These are phyloP conservation scores for Trametes hirsuta DNA, from an alignment of 1,284 basidiomycete genomes.

Conservation along the genomic window DNA sequence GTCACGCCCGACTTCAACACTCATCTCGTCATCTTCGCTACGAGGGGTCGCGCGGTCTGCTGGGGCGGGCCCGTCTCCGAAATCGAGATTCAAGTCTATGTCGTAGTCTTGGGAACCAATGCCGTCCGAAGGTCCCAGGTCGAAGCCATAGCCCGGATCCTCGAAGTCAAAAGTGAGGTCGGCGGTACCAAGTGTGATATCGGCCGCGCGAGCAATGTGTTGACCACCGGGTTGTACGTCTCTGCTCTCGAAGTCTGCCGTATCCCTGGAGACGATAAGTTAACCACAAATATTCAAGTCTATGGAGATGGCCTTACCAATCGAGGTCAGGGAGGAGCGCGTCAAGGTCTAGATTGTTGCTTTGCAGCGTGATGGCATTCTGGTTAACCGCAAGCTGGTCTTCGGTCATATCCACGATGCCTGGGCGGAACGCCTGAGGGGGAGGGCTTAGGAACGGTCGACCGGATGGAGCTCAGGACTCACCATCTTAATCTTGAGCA, in stretches of 20 bases:
- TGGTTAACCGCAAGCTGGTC: constrained; percentile 88
- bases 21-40: constrained; percentile 51
- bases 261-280: constrained; percentile 52
- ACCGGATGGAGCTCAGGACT: constrained; percentile 23
- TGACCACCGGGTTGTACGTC: constrained; percentile 70
- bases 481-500: constrained; percentile 95
- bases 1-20: constrained; percentile 78
- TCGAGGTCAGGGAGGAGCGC: constrained; percentile 82
- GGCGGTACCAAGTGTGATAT: constrained; percentile 79
- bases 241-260: constrained; percentile 69
- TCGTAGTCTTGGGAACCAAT: constrained; percentile 87
- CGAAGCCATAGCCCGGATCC: constrained; percentile 62
- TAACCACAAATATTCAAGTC: background rate
- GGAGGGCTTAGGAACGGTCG: background rate
- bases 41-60: constrained; percentile 31
- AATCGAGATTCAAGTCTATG: constrained; percentile 73
- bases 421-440: constrained; percentile 85
- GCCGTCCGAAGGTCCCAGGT: constrained; percentile 76
- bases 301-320: constrained; percentile 50
- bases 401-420: constrained; percentile 92
- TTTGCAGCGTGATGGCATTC: constrained; percentile 85
- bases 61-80: constrained; percentile 57
- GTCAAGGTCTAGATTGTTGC: constrained; percentile 75
- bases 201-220: constrained; percentile 80
- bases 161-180: constrained; percentile 64